A percentile compares a stretch with the other conserved stretches of the same genome.
Evolutionary conservation across 192 early-diverging fungal species (phyloP).

Genomic region (Neocallimastix lanati): DNA sequence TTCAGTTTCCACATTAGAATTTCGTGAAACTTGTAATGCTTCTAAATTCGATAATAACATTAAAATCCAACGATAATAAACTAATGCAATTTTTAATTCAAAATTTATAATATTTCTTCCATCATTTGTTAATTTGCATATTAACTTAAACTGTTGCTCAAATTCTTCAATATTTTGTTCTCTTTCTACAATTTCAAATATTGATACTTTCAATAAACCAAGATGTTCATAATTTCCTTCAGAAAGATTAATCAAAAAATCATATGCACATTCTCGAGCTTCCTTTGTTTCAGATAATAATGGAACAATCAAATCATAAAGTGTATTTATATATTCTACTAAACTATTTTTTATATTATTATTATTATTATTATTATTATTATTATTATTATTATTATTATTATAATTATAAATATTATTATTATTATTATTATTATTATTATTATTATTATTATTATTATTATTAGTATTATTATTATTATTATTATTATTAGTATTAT

Average conservation of each 20-base stretch:
- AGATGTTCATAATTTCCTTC: neutral
- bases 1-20: neutral
- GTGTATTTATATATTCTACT: neutral
- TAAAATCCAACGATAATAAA: neutral
- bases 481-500: no score
- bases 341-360: no score
- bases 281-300: neutral
- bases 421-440: no score
- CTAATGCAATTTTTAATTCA: neutral
- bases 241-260: neutral
- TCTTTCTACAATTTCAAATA: neutral
- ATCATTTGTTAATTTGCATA: neutral
- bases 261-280: neutral
- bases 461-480: no score
- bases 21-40: neutral
- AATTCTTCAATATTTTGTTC: neutral
- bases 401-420: no score
- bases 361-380: no score
- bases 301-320: neutral
- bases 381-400: no score
- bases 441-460: no score
- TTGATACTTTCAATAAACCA: neutral
- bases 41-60: neutral
- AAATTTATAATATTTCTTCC: neutral
- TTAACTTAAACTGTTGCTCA: neutral